Evolutionary conservation across 352 stramenopile genomes (phyloP).

Genomic region (Phytophthora syringae): DNA sequence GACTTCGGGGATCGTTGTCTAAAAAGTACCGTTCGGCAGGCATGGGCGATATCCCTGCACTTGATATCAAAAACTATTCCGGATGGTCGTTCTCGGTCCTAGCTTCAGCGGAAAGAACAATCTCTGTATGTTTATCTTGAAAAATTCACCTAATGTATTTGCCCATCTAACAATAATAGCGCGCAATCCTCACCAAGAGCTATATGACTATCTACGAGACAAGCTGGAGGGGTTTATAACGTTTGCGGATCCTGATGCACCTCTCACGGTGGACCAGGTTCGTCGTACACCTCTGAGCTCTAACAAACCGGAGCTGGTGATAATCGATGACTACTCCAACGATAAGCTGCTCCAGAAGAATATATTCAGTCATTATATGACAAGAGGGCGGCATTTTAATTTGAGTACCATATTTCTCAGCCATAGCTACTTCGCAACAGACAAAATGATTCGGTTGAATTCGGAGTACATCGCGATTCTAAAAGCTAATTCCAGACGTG

Average conservation of each 20-base stretch:
- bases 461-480: slow-evolving; percentile 30
- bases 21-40: slow-evolving; percentile 13
- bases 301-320: too few species aligned
- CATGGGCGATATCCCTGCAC: too few species aligned
- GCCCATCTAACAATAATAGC: slow-evolving; percentile 35
- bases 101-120: slow-evolving; percentile 27
- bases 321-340: slow-evolving; percentile 43
- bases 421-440: slow-evolving; percentile 48
- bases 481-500: slow-evolving; percentile 41
- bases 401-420: too few species aligned
- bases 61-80: slow-evolving; percentile 36
- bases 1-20: slow-evolving; percentile 10
- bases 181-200: too few species aligned
- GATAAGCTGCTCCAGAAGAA: slow-evolving; percentile 42
- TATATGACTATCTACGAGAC: slow-evolving; percentile 35
- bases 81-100: slow-evolving; percentile 35
- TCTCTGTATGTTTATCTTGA: slow-evolving; percentile 32
- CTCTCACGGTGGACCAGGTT: slow-evolving; percentile 41
- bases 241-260: slow-evolving; percentile 21
- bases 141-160: slow-evolving; percentile 30
- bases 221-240: slow-evolving; percentile 38
- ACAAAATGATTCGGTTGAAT: slow-evolving; percentile 49
- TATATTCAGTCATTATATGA: slow-evolving; percentile 41
- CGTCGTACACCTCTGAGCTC: too few species aligned
- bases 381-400: too few species aligned